phyloP scores from a whole-genome alignment of 805 yeast species.

The Diddensiella santjacobensis region DNA sequence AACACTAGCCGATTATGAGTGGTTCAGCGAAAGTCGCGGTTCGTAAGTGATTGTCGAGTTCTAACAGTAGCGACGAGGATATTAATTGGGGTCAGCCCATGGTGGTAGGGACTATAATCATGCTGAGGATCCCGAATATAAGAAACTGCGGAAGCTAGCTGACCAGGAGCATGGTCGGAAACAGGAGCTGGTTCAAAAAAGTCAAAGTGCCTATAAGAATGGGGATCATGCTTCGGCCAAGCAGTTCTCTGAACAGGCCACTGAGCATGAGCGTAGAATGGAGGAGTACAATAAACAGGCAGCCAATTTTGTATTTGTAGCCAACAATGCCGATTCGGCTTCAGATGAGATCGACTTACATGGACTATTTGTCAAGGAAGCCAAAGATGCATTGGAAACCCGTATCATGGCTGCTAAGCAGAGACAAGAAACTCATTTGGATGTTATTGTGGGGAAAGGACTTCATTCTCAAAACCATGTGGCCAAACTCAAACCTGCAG shows the following conservation, averaged over 20 bases:
- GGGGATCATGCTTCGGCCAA: constrained; percentile 77
- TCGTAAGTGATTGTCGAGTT: no score
- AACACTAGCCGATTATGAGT: no score
- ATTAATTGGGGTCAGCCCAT: no score
- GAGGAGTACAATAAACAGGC: constrained; percentile 74
- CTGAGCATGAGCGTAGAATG: constrained; percentile 54
- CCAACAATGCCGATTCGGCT: constrained; percentile 83
- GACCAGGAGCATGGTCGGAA: constrained; percentile 59
- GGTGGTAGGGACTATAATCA: constrained; percentile 34
- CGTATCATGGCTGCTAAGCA: constrained; percentile 63
- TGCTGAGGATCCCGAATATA: constrained; percentile 46
- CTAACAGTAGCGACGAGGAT: no score
- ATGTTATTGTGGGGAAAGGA: constrained; percentile 93
- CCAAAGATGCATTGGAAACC: constrained; percentile 67
- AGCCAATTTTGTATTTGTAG: constrained; percentile 77
- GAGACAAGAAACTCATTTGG: constrained; percentile 56
- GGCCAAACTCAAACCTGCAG: constrained; percentile 87
- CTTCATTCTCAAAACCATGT: constrained; percentile 75
- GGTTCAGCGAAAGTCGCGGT: constrained; percentile 5
- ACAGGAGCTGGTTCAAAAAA: constrained; percentile 53
- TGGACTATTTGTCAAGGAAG: constrained; percentile 87
- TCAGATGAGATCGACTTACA: constrained; percentile 88
- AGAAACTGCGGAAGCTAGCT: constrained; percentile 61
- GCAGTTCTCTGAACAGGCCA: constrained; percentile 65
- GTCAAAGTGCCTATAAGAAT: constrained; percentile 69